phyloP scores from a whole-genome alignment of 2,329 filamentous ascomycete species.

The Septoria petroselini region DNA sequence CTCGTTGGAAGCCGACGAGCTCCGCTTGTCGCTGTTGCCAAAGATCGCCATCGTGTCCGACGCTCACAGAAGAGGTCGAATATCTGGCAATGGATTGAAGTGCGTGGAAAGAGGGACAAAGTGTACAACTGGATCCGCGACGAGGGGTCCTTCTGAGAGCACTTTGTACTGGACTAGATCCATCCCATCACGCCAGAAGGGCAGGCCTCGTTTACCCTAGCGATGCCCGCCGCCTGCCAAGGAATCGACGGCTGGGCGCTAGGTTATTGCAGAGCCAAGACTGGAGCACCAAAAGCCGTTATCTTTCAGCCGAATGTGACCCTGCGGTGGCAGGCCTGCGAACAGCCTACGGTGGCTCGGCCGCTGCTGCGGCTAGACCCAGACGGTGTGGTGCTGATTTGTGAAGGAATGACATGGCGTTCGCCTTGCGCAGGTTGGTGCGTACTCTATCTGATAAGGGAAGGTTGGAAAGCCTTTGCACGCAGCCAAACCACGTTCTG shows the following conservation, averaged over 20 bases:
- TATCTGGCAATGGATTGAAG: too few relatives aligned
- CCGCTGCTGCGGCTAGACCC: conserved; percentile 1
- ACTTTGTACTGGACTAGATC: not conserved
- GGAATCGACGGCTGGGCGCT: not conserved
- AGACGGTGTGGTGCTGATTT: not conserved
- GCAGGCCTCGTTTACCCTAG: conserved; percentile 1
- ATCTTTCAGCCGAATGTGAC: conserved; percentile 9
- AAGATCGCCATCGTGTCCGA: conserved; percentile 10
- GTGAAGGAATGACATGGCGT: not conserved
- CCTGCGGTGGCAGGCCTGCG: conserved; percentile 1
- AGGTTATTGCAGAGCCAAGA: conserved; percentile 4
- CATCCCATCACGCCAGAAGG: not conserved
- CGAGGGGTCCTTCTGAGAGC: not conserved
- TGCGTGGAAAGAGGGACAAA: conserved; percentile 8
- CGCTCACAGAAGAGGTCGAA: not conserved
- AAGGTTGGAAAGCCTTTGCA: not conserved
- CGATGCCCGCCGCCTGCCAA: not conserved
- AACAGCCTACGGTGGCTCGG: not conserved
- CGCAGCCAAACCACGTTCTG: not conserved
- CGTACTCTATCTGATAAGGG: conserved; percentile 7
- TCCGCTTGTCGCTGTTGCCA: conserved; percentile 5
- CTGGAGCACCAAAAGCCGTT: conserved; percentile 6
- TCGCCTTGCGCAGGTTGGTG: not conserved
- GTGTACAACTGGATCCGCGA: not conserved
- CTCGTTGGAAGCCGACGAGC: conserved; percentile 10